Percentiles rank a stretch among this genome's conserved stretches.
phyloP scores from a whole-genome alignment of 371 early-diverging fungal genomes.

The Thermomucor indicae-seudaticae region DNA sequence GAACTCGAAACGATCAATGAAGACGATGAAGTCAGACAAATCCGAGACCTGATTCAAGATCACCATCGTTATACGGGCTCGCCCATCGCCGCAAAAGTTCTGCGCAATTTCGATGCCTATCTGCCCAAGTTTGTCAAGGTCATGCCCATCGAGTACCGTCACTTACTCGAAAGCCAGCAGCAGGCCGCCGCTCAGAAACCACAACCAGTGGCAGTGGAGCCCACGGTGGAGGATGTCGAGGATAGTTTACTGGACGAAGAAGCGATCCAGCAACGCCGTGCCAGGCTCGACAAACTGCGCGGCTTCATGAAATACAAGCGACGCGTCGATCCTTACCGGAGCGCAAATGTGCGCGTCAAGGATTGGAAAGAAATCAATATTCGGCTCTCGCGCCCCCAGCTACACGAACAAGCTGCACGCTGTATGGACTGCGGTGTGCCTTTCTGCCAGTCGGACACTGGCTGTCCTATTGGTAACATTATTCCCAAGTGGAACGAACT shows the following conservation, averaged over 20 bases:
- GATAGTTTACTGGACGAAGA: constrained; percentile 78
- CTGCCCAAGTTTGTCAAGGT: constrained; percentile 66
- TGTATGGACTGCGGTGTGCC: constrained; percentile 98
- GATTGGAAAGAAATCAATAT: constrained; percentile 94
- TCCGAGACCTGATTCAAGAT: constrained; percentile 73
- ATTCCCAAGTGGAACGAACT: constrained; percentile 98
- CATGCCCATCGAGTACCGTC: constrained; percentile 88
- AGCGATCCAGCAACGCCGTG: constrained; percentile 58
- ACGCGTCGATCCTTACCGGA: constrained; percentile 81
- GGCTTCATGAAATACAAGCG: constrained; percentile 93
- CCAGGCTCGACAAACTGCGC: constrained; percentile 71
- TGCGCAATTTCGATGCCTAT: constrained; percentile 57
- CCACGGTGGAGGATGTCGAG: constrained; percentile 82
- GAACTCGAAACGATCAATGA: constrained; percentile 76
- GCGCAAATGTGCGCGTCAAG: constrained; percentile 68
- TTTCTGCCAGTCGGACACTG: constrained; percentile 94
- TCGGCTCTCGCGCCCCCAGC: constrained; percentile 73
- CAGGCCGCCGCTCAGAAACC: neutral
- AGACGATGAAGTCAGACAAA: constrained; percentile 65
- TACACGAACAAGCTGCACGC: constrained; percentile 91
- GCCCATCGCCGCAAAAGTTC: constrained; percentile 65
- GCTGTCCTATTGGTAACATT: constrained; percentile 96
- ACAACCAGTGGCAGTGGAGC: constrained; percentile 15
- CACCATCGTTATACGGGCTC: constrained; percentile 85
- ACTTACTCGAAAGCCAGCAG: constrained; percentile 45